Evolutionary conservation across 192 early-diverging fungal species (phyloP).

Genomic region (Coemansia sp.): DNA sequence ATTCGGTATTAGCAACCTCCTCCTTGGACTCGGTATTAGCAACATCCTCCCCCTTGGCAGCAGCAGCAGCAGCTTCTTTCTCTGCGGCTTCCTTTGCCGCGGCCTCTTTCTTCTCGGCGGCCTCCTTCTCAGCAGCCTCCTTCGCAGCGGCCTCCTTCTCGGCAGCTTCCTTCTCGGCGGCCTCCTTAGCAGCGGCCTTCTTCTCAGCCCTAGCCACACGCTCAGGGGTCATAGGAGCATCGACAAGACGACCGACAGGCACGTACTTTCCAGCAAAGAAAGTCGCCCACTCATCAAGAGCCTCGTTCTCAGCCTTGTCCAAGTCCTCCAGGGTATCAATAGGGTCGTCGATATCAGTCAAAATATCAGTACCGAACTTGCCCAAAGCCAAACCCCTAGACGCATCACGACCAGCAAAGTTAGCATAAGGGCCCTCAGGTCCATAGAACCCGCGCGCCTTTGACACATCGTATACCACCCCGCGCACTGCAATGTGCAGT

Average conservation of each 20-base stretch:
- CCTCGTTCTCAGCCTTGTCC: slow-evolving; percentile 69
- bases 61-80: background rate
- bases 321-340: slow-evolving; percentile 86
- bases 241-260: slow-evolving; percentile 69
- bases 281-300: slow-evolving; percentile 78
- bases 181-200: background rate
- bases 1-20: background rate
- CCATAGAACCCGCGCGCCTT: slow-evolving; percentile 86
- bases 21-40: background rate
- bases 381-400: slow-evolving; percentile 90
- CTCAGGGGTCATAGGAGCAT: slow-evolving; percentile 21
- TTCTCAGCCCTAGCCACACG: slow-evolving; percentile 1
- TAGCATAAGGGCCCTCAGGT: slow-evolving; percentile 88
- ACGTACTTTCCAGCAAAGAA: slow-evolving; percentile 84
- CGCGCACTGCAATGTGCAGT: slow-evolving; percentile 84
- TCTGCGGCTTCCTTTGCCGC: background rate
- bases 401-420: slow-evolving; percentile 97
- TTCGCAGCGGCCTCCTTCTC: background rate
- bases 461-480: slow-evolving; percentile 90
- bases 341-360: slow-evolving; percentile 69
- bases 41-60: background rate
- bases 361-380: slow-evolving; percentile 79
- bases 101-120: background rate
- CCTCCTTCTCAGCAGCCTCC: background rate
- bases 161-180: slow-evolving; percentile 5